phyloP scores from a whole-genome alignment of 352 stramenopile species.

The Pythium oligandrum region DNA sequence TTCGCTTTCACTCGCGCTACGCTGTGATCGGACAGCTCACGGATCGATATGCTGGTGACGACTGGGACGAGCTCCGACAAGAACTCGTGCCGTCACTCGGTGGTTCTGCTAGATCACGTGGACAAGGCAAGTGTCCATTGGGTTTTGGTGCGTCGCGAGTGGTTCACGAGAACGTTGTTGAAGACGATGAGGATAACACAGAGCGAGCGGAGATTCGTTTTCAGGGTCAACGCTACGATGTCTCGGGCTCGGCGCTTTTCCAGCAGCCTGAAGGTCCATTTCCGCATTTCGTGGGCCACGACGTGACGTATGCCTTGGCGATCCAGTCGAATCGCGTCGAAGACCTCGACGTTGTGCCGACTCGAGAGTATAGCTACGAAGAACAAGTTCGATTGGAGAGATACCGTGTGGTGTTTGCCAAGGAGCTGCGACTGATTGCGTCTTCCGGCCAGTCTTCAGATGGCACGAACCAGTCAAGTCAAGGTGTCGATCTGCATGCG shows the following conservation, averaged over 20 bases:
- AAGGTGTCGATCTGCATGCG: conserved; percentile 31
- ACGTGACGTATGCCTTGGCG: conserved; percentile 52
- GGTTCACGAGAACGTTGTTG: conserved; percentile 16
- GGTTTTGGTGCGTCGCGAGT: conserved; percentile 42
- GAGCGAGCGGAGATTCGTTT: conserved; percentile 28
- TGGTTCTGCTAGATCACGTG: conserved; percentile 7
- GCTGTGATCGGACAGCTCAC: conserved; percentile 36
- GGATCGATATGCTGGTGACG: conserved; percentile 32
- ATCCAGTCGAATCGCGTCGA: conserved; percentile 31
- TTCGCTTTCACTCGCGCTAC: conserved; percentile 46
- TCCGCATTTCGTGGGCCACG: conserved; percentile 51
- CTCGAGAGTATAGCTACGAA: conserved; percentile 44
- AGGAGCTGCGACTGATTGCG: conserved; percentile 29
- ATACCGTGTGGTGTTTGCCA: conserved; percentile 40
- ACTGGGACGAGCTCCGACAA: conserved; percentile 39
- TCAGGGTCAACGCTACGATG: conserved; percentile 51
- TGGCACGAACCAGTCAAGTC: too few species aligned
- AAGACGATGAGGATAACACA: conserved; percentile 6
- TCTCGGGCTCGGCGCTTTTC: conserved; percentile 46
- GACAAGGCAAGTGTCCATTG: conserved; percentile 45
- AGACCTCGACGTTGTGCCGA: conserved; percentile 31
- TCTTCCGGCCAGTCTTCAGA: background rate
- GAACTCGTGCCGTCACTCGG: conserved; percentile 24
- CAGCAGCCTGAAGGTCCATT: conserved; percentile 28
- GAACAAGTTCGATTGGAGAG: conserved; percentile 55